Evolutionary conservation across 192 early-diverging fungal species (phyloP).

Genomic region (Backusella morwellensis): DNA sequence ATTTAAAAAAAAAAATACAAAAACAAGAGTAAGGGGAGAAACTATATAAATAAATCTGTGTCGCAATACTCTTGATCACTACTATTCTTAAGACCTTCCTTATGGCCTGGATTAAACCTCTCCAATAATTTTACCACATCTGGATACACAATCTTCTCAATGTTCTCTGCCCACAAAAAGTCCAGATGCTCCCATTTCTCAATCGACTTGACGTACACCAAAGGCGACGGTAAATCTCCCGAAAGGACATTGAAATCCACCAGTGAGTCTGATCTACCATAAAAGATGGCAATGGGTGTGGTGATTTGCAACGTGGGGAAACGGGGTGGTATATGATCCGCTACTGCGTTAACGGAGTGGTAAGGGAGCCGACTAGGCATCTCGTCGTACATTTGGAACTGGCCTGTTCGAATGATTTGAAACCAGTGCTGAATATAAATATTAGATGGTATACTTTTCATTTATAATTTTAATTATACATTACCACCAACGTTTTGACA

Average conservation of each 20-base stretch:
- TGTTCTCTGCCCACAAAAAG: constrained; percentile 48
- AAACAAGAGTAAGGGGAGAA: too few species aligned
- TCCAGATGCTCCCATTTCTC: constrained; percentile 78
- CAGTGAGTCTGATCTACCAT: constrained; percentile 84
- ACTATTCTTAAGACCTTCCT: neutral
- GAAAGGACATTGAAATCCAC: constrained; percentile 66
- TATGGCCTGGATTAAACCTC: constrained; percentile 25
- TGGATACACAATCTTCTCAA: constrained; percentile 45
- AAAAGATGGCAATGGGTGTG: constrained; percentile 89
- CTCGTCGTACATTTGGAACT: constrained; percentile 95
- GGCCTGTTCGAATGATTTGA: constrained; percentile 86
- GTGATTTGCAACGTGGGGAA: constrained; percentile 79
- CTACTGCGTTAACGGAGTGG: constrained; percentile 37
- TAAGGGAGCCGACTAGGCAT: constrained; percentile 59
- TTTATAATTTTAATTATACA: constrained; percentile 6
- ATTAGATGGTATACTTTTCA: neutral
- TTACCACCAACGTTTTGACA: constrained; percentile 84
- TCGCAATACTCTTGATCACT: neutral
- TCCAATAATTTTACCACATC: constrained; percentile 40
- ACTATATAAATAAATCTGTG: too few species aligned
- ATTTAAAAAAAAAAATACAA: too few species aligned
- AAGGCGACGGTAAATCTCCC: constrained; percentile 45
- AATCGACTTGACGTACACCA: constrained; percentile 59
- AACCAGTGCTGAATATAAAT: constrained; percentile 72
- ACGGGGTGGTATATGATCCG: constrained; percentile 60